Evolutionary conservation across 345 rosid species (phyloP), one percentile per base, ranked within the genome.

Genomic region (Pistacia vera): DNA sequence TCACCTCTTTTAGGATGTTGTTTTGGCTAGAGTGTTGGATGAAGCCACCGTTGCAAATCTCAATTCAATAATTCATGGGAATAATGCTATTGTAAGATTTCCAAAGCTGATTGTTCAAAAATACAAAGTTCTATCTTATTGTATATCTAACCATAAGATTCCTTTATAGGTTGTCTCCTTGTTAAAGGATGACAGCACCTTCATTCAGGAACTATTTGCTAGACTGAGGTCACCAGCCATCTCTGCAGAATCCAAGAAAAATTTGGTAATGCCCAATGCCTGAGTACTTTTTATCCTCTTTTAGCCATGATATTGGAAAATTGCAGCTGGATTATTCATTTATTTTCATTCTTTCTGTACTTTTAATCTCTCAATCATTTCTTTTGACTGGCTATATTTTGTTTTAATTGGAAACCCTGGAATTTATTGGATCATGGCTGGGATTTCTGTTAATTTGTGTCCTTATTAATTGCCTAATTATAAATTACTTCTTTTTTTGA

Each of bases 11-110:
- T 80, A 95, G 99, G 98, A 95, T 83, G 88, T 94, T 73, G 91
- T 95, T 84, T 85, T 90, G 94, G 94, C 97, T 56, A 91, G 98
- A 87, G 86, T 87, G 59, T 80, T 94, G 90, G 98, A 95, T 83
- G 98, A 88, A 75, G 85, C 86, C 30, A 92, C 91, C 51, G 73
- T 83, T 82, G 88, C 84, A 74, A 90, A 83, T 74, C 90, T 95
- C 72, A 84, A 88, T 80, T 89, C 93, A 68, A 83, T 90, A 79
- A 93, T 93, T 75, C 84, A 88, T 77, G 80, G 84, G 75, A 95
- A 89, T 78, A 95, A 89, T 75, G 92, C 94, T 67, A 65, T 83
- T 81, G 99, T 95, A 88, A 93, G 93, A 77, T 77, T 74, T 69
- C 72, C 11, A 75, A 63, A 74, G 62, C 56, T 67, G 44, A 3